phyloP scores from a whole-genome alignment of 164 flowering plant species.

The Taxillus chinensis region DNA sequence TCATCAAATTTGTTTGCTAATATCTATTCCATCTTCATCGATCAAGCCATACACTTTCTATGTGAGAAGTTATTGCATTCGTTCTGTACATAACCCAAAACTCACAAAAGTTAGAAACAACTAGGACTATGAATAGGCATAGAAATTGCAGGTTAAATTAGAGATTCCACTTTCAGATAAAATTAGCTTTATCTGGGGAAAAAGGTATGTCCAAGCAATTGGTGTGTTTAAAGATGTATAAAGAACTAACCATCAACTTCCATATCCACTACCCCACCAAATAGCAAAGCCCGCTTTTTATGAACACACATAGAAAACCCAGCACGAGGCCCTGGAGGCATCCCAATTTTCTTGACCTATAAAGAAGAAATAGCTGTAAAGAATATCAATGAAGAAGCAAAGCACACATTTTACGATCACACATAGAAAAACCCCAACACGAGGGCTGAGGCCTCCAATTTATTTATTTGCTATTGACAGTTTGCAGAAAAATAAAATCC shows the following conservation, averaged over 20 bases:
- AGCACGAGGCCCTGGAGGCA: constrained; percentile 99
- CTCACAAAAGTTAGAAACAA: no score
- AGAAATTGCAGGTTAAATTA: not conserved
- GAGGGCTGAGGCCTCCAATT: no score
- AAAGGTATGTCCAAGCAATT: no score
- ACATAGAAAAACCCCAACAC: no score
- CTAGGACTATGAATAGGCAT: no score
- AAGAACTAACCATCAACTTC: constrained; percentile 62
- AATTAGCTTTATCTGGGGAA: not conserved
- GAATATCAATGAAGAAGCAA: not conserved
- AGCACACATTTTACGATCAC: not conserved
- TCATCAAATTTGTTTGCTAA: no score
- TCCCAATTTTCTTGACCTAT: constrained; percentile 88
- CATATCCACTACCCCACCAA: constrained; percentile 98
- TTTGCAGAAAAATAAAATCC: no score
- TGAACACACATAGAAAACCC: constrained; percentile 94
- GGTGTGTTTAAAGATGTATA: not conserved
- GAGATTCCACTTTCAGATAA: not conserved
- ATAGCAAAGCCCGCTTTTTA: constrained; percentile 84
- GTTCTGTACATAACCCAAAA: no score
- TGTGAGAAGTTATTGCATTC: no score
- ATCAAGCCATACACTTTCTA: no score
- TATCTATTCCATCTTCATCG: no score
- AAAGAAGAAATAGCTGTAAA: not conserved
- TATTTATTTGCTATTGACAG: no score